These are phyloP conservation scores for Filosporella fistucella DNA, from an alignment of 495 filamentous ascomycete genomes.

Conservation along the genomic window DNA sequence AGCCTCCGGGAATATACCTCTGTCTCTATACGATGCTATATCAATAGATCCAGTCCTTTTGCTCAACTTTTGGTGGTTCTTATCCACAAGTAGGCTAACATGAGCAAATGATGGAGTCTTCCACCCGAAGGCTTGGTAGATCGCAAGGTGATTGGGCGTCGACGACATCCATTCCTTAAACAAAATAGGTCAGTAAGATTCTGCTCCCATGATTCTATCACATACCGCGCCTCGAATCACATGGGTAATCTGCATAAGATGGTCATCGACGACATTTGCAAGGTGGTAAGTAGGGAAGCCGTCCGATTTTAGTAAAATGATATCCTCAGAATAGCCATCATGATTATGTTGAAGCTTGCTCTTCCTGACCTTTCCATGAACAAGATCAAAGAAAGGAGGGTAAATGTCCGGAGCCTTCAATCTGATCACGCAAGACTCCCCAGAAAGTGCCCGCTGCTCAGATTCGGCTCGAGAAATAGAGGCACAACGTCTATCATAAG, in stretches of 20 bases:
- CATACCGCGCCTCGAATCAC: constrained; percentile 82
- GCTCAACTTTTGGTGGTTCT: constrained; percentile 76
- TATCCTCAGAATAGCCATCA: constrained; percentile 57
- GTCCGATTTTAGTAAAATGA: constrained; percentile 84
- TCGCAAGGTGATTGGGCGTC: constrained; percentile 79
- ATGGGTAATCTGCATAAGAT: constrained; percentile 90
- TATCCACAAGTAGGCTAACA: constrained; percentile 78
- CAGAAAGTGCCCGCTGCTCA: constrained; percentile 55
- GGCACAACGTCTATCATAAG: constrained; percentile 76
- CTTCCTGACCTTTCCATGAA: constrained; percentile 64
- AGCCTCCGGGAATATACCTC: constrained; percentile 65
- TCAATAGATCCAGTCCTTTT: constrained; percentile 75
- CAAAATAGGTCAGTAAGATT: constrained; percentile 1
- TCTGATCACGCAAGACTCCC: constrained; percentile 74
- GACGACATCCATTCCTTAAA: constrained; percentile 86
- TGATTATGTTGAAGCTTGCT: constrained; percentile 36
- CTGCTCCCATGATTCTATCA: not conserved
- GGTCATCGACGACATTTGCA: constrained; percentile 95
- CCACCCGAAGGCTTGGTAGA: constrained; percentile 92
- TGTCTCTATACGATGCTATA: constrained; percentile 59
- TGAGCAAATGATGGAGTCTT: constrained; percentile 78
- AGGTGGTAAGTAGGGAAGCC: constrained; percentile 94
- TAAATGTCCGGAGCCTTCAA: constrained; percentile 57
- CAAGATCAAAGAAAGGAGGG: constrained; percentile 65
- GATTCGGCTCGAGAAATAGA: constrained; percentile 63